Percentiles rank a stretch among this genome's conserved stretches.
Conservation (phyloP, 1,284 basidiomycete genomes). For the Xanthoconium separans region DNA sequence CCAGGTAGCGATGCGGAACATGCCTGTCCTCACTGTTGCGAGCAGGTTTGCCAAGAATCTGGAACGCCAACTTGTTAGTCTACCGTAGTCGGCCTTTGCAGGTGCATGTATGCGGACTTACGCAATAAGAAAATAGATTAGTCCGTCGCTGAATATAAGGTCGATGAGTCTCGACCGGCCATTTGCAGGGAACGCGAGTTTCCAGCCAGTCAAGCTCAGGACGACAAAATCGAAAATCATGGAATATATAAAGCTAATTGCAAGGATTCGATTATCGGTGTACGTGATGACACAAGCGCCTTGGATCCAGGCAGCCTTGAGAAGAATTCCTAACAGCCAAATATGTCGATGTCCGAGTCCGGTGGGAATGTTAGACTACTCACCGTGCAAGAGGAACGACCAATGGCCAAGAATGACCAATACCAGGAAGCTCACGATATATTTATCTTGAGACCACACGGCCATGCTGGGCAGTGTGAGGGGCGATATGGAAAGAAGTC, state of each 20-base stretch:
- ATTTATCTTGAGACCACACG: conserved; percentile 63
- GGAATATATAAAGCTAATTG: conserved; percentile 67
- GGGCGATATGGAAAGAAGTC: neutral
- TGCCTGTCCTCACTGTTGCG: conserved; percentile 49
- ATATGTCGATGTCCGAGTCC: neutral
- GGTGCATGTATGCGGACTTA: conserved; percentile 38
- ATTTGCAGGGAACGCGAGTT: conserved; percentile 45
- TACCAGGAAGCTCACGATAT: conserved; percentile 54
- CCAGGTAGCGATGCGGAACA: neutral
- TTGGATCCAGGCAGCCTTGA: conserved; percentile 56
- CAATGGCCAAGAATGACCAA: conserved; percentile 70
- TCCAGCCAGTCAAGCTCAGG: conserved; percentile 58
- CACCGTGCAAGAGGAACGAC: conserved; percentile 74
- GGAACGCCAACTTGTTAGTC: conserved; percentile 1
- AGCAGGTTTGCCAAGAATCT: conserved; percentile 67
- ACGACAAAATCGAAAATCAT: conserved; percentile 72
- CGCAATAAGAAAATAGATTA: conserved; percentile 75
- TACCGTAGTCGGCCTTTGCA: neutral
- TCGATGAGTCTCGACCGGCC: conserved; percentile 56
- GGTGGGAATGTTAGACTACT: conserved; percentile 3
- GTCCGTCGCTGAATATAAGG: conserved; percentile 67
- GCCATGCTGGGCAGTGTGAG: conserved; percentile 51
- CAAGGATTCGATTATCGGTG: conserved; percentile 56
- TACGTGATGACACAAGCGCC: conserved; percentile 54
- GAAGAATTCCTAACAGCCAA: conserved; percentile 47